These are phyloP conservation scores for Cicer bijugum DNA, from an alignment of 306 rosid genomes.

Conservation along the genomic window DNA sequence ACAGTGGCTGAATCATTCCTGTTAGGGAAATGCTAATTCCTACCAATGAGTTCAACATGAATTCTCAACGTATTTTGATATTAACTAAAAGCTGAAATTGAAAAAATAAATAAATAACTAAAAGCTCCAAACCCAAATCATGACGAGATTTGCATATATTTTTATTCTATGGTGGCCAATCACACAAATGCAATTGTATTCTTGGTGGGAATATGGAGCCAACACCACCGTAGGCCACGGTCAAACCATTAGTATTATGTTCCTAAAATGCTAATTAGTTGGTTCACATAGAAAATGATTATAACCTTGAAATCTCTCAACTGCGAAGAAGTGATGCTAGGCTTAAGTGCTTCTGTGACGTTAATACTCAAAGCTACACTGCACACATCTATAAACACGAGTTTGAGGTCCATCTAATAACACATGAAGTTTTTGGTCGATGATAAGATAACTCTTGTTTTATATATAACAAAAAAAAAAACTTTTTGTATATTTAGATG, in stretches of 20 bases:
- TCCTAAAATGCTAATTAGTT: conserved; percentile 2
- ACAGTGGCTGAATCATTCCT: too few species aligned
- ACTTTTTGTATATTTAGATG: too few species aligned
- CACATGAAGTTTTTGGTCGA: not conserved
- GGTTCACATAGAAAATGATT: conserved; percentile 41
- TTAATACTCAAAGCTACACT: not conserved
- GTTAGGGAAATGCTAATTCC: too few species aligned
- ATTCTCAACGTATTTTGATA: too few species aligned
- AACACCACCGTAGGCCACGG: conserved; percentile 31
- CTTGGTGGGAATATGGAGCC: conserved; percentile 27
- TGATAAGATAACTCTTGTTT: not conserved
- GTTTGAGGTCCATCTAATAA: not conserved
- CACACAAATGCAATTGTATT: conserved; percentile 24
- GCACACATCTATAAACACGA: not conserved
- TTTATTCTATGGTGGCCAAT: conserved; percentile 41
- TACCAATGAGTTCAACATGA: too few species aligned
- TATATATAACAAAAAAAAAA: not conserved
- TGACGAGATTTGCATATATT: conserved; percentile 39
- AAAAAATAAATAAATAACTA: not conserved
- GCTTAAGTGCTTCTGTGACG: conserved; percentile 31
- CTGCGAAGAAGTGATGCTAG: conserved; percentile 21
- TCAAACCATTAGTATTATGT: conserved; percentile 19
- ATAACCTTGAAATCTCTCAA: conserved; percentile 16
- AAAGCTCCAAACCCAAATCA: conserved; percentile 5
- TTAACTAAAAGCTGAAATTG: too few species aligned